phyloP scores from a whole-genome alignment of 2,329 filamentous ascomycete species.

The Grosmannia clavigera region DNA sequence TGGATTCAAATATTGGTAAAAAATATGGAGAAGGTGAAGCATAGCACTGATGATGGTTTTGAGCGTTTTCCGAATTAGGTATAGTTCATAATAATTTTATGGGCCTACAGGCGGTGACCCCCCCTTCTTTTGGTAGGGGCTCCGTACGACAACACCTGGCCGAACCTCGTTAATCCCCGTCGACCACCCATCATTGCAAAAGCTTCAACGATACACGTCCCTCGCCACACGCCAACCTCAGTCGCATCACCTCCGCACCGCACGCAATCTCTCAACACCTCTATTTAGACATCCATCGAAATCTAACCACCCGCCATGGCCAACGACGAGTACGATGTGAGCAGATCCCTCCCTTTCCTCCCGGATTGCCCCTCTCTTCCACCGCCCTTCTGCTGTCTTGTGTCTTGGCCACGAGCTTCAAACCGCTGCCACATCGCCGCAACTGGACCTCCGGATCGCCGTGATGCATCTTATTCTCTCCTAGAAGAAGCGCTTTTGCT shows the following conservation, averaged over 20 bases:
- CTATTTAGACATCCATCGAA: background rate
- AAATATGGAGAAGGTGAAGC: too few relatives aligned
- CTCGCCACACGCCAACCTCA: background rate
- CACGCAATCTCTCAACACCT: background rate
- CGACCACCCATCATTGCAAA: background rate
- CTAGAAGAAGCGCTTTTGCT: slow-evolving; percentile 5
- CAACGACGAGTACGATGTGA: slow-evolving; percentile 99
- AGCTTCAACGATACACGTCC: background rate
- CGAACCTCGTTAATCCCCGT: background rate
- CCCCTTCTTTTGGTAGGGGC: background rate
- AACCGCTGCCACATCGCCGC: background rate
- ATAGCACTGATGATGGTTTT: too few relatives aligned
- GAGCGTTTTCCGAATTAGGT: too few relatives aligned
- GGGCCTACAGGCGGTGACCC: background rate
- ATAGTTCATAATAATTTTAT: background rate
- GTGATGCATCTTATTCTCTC: background rate
- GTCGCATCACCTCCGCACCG: background rate
- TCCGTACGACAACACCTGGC: background rate
- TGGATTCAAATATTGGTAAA: too few relatives aligned
- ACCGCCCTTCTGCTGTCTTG: slow-evolving; percentile 1
- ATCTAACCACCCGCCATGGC: slow-evolving; percentile 52
- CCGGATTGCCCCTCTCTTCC: slow-evolving; percentile 1
- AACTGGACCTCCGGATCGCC: background rate
- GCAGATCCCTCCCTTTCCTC: slow-evolving; percentile 21
- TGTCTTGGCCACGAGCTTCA: background rate